Base-by-base conservation (phyloP, 257 asterid genomes). In the Solanum arcanum region DNA sequence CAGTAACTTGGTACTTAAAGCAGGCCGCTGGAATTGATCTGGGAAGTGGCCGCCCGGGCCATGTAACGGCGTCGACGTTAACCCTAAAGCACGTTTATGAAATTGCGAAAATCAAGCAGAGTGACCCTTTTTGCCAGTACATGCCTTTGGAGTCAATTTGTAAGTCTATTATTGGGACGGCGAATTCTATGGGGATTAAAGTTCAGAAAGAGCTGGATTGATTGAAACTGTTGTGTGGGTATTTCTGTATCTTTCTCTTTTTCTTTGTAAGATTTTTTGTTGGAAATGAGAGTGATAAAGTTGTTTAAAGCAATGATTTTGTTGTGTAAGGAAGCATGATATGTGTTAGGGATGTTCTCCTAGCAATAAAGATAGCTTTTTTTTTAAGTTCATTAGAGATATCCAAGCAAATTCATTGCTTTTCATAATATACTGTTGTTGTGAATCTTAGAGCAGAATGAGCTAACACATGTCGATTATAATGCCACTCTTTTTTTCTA, bases 51-150 rank as follows among this genome's bases (percentile, higher is more conserved):
- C 91, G 97, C 9, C 94, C 99, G 1, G 95, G 97, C 27, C 98
- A 96, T 93, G 95, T 92, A 90, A 87, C 90, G 8, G 96, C 93
- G 56, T 93, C 98, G 9, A 87, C 92, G 13, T 33, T 96, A 86
- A 93, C 93, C 69, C 83, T 95, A 39, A 95, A 95, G 90, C 99
- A 96, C 88, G 93, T 96, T n/a, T 94, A 93, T 90, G 98, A 95
- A 92, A 95, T 96, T 59, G 98, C 99, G 4, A 96, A 96, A 93
- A 90, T 96, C 88, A 96, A 96, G 92, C 97, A 93, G 94, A 90
- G 91, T 83, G 99, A 96, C 83, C 97, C 96, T 0, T 94, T 72
- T 85, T 95, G 98, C 85, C 95, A 92, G 94, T 93, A 93, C 86
- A 92, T 96, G 98, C 89, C 97, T 29, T 90, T 95, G 86, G 99